Conservation (phyloP, 805 yeast genomes). For the Lipomyces mesembrius region DNA sequence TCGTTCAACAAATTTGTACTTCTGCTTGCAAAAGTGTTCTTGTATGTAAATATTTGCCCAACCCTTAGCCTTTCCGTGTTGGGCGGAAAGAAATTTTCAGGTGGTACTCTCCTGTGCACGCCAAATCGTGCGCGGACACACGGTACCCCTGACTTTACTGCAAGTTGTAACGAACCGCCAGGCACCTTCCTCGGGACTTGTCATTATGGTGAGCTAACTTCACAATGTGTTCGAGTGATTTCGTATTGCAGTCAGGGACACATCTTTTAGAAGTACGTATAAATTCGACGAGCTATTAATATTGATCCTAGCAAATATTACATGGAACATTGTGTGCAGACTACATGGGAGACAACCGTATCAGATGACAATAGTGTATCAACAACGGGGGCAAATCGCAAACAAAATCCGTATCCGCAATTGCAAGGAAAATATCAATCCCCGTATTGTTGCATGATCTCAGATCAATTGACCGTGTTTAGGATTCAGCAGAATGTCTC, state of each 20-base stretch:
- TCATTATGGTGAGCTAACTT: too few relatives aligned
- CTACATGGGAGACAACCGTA: neutral
- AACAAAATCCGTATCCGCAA: neutral
- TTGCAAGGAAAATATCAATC: neutral
- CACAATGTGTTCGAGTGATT: neutral
- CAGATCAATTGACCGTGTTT: neutral
- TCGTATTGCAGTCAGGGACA: too few relatives aligned
- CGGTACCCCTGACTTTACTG: neutral
- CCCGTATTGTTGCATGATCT: neutral
- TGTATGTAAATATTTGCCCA: neutral
- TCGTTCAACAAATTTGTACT: neutral
- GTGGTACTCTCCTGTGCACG: neutral
- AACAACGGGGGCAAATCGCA: neutral
- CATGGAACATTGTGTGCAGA: neutral
- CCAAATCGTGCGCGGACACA: neutral
- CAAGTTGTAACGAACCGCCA: neutral
- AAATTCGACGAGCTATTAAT: neutral
- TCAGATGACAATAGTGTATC: neutral
- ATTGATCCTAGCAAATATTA: neutral
- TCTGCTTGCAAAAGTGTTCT: neutral
- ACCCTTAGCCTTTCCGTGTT: neutral
- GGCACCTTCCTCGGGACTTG: too few relatives aligned
- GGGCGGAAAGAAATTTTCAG: neutral
- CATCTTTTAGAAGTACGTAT: neutral
- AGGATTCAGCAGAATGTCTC: constrained; percentile 8